Evolutionary conservation across 2,329 filamentous ascomycete species (phyloP).

Genomic region (Diaporthe aspalathi): DNA sequence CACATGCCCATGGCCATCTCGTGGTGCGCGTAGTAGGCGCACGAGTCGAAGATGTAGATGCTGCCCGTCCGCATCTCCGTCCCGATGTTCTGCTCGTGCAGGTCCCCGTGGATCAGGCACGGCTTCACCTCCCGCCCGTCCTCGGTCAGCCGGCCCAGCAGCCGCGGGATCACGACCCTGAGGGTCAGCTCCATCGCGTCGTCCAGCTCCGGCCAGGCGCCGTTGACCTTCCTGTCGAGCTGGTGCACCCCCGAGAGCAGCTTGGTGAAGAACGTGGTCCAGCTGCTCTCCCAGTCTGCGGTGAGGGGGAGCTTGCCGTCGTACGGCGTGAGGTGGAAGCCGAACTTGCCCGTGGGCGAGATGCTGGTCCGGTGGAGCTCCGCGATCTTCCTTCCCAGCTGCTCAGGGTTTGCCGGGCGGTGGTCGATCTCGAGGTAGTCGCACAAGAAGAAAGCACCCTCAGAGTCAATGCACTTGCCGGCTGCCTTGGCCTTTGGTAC

Average conservation of each 20-base stretch:
- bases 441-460: slow-evolving; percentile 46
- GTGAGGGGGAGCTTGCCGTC: slow-evolving; percentile 47
- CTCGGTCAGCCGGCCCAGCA: slow-evolving; percentile 48
- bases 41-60: slow-evolving; percentile 52
- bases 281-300: slow-evolving; percentile 51
- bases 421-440: slow-evolving; percentile 49
- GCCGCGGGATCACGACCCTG: slow-evolving; percentile 41
- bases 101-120: slow-evolving; percentile 53
- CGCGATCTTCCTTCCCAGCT: slow-evolving; percentile 39
- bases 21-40: slow-evolving; percentile 54
- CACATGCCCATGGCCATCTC: slow-evolving; percentile 52
- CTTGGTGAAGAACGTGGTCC: slow-evolving; percentile 53
- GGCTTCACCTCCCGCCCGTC: slow-evolving; percentile 46
- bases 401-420: slow-evolving; percentile 37
- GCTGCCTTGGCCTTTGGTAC: slow-evolving; percentile 48
- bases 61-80: slow-evolving; percentile 47
- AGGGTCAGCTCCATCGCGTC: slow-evolving; percentile 43
- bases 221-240: slow-evolving; percentile 48
- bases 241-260: slow-evolving; percentile 46
- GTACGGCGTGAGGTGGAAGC: slow-evolving; percentile 51
- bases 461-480: slow-evolving; percentile 38
- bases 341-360: slow-evolving; percentile 50
- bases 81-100: slow-evolving; percentile 56
- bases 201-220: slow-evolving; percentile 45
- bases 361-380: slow-evolving; percentile 39